Base-by-base conservation (phyloP, 306 rosid species). In the Datisca glomerata region DNA sequence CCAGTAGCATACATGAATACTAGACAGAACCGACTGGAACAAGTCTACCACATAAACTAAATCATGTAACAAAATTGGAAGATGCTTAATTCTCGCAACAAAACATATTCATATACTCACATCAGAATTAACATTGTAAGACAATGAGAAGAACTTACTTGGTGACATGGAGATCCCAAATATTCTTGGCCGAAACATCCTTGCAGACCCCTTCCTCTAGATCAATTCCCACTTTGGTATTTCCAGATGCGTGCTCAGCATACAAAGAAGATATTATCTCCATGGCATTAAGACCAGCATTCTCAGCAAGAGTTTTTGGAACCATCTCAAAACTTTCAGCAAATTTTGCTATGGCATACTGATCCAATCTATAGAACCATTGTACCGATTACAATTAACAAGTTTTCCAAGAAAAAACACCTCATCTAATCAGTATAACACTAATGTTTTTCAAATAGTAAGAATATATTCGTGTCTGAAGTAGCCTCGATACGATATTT, bases 171-270 rank as follows among this genome's bases (percentile, higher is more conserved):
- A 89, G 97, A 65, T 89, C 97, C 97, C 97, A 80, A 27, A 89
- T 66, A 47, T 51, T 45, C 52, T 56, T 0, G 31, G 68, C 41
- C 36, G 93, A 74, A 44, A 63, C 71, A 61, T 89, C 95, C 77
- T 74, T 89, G 57, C 89, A 80, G 56, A 48, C 41, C 15, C 97
- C 95, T 31, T 60, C 83, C 24, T 76, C 97, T 57, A 89, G 65
- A 59, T 83, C 89, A 52, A 89, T 89, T 49, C 97, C 97, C 38
- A 80, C 85, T 79, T 68, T 79, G 49, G 71, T 49, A 57, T 84
- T 89, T 64, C 97, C 95, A 5, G 95, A 75, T 15, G 98, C 95
- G 72, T 89, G 98, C 52, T 77, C 98, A 27, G 98, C 98, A 43
- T 89, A 89, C 14, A 89, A 74, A 28, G 95, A 84, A 33, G 98